phyloP scores from a whole-genome alignment of 805 yeast genomes.

The Scheffersomyces lignosus region DNA sequence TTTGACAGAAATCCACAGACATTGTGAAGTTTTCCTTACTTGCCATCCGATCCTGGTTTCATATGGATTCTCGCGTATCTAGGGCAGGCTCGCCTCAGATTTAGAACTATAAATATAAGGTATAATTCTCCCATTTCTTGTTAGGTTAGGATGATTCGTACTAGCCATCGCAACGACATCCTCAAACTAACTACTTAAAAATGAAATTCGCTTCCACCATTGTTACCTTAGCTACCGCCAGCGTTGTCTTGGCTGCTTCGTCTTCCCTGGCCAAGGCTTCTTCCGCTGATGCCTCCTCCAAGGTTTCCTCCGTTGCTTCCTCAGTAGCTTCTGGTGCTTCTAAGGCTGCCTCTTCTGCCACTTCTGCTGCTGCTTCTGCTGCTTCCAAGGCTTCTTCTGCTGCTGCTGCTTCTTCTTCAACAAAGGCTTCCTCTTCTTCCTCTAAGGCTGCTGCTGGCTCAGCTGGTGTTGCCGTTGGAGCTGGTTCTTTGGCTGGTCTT shows the following conservation, averaged over 20 bases:
- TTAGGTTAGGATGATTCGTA: too few relatives aligned
- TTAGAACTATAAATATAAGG: too few relatives aligned
- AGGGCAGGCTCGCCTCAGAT: too few relatives aligned
- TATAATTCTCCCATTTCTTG: too few relatives aligned
- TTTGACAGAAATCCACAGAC: too few relatives aligned
- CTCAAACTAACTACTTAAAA: conserved; percentile 1
- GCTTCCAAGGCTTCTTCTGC: conserved; percentile 1
- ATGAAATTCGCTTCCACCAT: conserved; percentile 15
- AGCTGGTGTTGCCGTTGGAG: conserved; percentile 13
- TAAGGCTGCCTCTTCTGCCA: conserved; percentile 3
- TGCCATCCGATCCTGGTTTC: too few relatives aligned
- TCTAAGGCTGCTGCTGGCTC: conserved; percentile 1
- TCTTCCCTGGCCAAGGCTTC: conserved; percentile 5
- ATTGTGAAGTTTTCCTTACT: too few relatives aligned
- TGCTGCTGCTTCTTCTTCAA: neutral
- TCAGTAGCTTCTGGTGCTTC: too few relatives aligned
- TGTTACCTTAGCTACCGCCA: conserved; percentile 4
- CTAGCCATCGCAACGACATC: too few relatives aligned
- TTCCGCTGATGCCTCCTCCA: too few relatives aligned
- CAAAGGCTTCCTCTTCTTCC: conserved; percentile 3
- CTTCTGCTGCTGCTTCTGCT: conserved; percentile 8
- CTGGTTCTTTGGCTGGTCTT: conserved; percentile 23
- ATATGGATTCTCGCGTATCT: too few relatives aligned
- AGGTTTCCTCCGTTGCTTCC: too few relatives aligned
- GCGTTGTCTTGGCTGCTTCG: conserved; percentile 11